phyloP scores from a whole-genome alignment of 1,139 yeast genomes.

The Geotrichum macrosporum region DNA sequence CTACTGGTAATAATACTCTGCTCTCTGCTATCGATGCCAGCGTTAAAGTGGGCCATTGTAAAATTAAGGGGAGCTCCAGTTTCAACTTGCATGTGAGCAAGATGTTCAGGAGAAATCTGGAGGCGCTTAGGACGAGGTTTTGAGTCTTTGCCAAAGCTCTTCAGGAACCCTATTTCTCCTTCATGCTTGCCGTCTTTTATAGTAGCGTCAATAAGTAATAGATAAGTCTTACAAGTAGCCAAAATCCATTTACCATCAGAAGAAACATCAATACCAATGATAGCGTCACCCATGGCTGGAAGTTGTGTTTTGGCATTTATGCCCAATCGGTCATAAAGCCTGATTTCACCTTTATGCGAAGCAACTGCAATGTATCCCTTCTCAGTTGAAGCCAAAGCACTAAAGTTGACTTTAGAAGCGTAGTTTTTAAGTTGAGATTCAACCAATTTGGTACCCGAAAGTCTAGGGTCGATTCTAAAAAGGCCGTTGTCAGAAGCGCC shows the following conservation, averaged over 20 bases:
- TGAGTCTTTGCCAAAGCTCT: constrained; percentile 60
- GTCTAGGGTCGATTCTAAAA: constrained; percentile 75
- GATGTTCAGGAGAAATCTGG: constrained; percentile 67
- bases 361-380: constrained; percentile 74
- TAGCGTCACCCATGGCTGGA: constrained; percentile 78
- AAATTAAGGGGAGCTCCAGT: constrained; percentile 54
- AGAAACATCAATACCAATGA: constrained; percentile 63
- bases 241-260: constrained; percentile 79
- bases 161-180: constrained; percentile 52
- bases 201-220: constrained; percentile 62
- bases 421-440: constrained; percentile 53
- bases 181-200: constrained; percentile 53
- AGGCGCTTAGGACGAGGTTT: constrained; percentile 69
- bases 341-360: constrained; percentile 67
- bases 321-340: constrained; percentile 74
- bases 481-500: constrained; percentile 64
- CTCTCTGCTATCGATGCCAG: constrained; percentile 61
- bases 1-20: constrained; percentile 69
- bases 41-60: constrained; percentile 72
- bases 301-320: constrained; percentile 68
- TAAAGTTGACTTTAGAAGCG: constrained; percentile 54
- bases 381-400: constrained; percentile 66
- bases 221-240: constrained; percentile 70
- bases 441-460: constrained; percentile 54
- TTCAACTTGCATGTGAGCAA: constrained; percentile 55